Evolutionary conservation across 2,329 filamentous ascomycete genomes (phyloP), one percentile per base, ranked within the genome.

Genomic region (Verticillium albo-atrum): DNA sequence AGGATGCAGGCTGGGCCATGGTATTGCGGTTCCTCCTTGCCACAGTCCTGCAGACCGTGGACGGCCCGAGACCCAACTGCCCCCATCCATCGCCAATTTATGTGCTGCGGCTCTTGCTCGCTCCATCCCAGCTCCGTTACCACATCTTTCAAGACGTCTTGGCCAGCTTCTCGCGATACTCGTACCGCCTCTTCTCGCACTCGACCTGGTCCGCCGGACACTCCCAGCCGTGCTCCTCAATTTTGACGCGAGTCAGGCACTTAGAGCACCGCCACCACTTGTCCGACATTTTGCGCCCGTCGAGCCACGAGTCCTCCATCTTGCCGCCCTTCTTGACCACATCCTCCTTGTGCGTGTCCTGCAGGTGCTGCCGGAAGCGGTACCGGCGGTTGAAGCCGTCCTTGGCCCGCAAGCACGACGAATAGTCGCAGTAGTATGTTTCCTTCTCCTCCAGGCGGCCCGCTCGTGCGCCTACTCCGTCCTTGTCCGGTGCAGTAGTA

Each of bases 351-450:
- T 86, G 83, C 61, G 74, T 82, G 35, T 82, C 77, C 27, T 82
- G 77, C 32, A 83, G 75, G 66, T 86, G 83, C 58, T 84, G 81
- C 35, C 83, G 77, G 66, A 78, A 82, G 68, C 85, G 83, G 63
- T 86, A 83, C 35, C 79, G 77, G 34, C 83, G 77, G 64, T 75
- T 74, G 66, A 86, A 85, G 2, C 81, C 77, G 2, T 75, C 71
- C 7, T 67, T 67, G 37, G 70, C 71, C 7, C 83, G 78, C 27
- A 68, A 61, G 67, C 83, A 85, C 37, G 68, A 72, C 25, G 71
- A 68, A 64, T 84, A 84, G 73, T 85, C 82, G 69, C 83, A 86
- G 20, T 47, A 30, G 35, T 67, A 70, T 64, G 74, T 81, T 10
- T 75, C 71, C 63, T 79, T 80, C 51, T 76, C 66, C 17, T 71